Evolutionary conservation across 257 asterid genomes (phyloP).

Genomic region (Salvia hispanica): DNA sequence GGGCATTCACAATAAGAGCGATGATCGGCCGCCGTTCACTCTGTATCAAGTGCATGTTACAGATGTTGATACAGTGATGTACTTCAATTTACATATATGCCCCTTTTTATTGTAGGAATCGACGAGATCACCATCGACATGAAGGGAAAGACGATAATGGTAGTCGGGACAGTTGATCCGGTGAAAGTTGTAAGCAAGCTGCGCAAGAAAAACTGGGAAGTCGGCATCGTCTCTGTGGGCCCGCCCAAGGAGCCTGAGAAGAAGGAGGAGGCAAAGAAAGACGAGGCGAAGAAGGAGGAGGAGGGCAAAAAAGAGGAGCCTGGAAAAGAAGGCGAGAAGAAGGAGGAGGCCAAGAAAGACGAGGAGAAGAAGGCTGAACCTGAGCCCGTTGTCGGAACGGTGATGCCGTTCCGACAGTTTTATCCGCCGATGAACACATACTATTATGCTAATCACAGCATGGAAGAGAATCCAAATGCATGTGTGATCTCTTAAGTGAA

Average conservation of each 20-base stretch:
- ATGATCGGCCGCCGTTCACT: too few relatives aligned
- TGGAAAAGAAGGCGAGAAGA: constrained; percentile 32
- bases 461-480: constrained; percentile 72
- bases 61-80: background rate
- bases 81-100: background rate
- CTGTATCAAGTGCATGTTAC: too few relatives aligned
- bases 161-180: constrained; percentile 63
- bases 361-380: constrained; percentile 33
- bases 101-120: constrained; percentile 40
- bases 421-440: constrained; percentile 53
- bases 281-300: constrained; percentile 39
- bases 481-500: constrained; percentile 46
- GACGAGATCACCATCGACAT: constrained; percentile 59
- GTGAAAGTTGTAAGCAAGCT: constrained; percentile 54
- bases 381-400: constrained; percentile 32
- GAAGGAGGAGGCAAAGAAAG: constrained; percentile 50
- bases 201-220: constrained; percentile 55
- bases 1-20: too few relatives aligned
- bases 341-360: constrained; percentile 45
- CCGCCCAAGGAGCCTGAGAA: constrained; percentile 52
- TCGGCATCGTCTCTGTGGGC: constrained; percentile 49
- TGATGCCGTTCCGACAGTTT: constrained; percentile 49
- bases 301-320: constrained; percentile 39
- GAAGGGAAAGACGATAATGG: constrained; percentile 47
- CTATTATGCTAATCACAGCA: constrained; percentile 56